Evolutionary conservation across 1,139 yeast genomes (phyloP), one percentile per base, ranked within the genome.

Genomic region (Williopsis jadinii): DNA sequence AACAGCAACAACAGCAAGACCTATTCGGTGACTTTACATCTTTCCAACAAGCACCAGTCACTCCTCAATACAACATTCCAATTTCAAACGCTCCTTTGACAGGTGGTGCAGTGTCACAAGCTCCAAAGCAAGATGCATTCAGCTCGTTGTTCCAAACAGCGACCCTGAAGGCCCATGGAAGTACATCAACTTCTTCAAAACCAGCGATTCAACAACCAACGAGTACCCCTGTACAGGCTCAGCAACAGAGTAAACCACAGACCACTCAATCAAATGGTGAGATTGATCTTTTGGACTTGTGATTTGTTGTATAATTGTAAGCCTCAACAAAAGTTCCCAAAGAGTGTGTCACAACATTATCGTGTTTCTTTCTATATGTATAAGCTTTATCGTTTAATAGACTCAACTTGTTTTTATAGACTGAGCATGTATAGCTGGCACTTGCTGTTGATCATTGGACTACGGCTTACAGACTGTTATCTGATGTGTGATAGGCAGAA

Each of bases 101-200:
- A 3, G 55, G 66, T 10, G 63, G 68, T 2, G 63, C 67, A 34
- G 60, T 65, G n/a, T 52, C 59, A 33, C 42, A 51, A 37, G 48
- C 48, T 32, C 57, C 71, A 37, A 72, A 71, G 49, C 71, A 67
- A 47, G 95, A 86, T 62, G 94, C 94, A 1, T 88, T 88, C 62
- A 84, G 95, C 30, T 81, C 87, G 14, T 69, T 88, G 51, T 85
- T 92, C 68, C 70, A 81, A 13, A 64, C 80, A 14, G 95, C 95
- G 9, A 78, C 82, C 55, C 62, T 80, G 26, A 68, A 67, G 47
- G 57, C 58, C 3, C 56, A 60, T 14, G 24, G 24, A 19, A 19
- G 24, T 19, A 19, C 6, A 5, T 19, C 24, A 19, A 19, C 24
- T 19, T 19, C 24, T 19, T 37, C 47, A 8, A 38, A 37, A 3